Evolutionary conservation across 768 basidiomycete genomes (phyloP).

Genomic region (Paxillus involutus): DNA sequence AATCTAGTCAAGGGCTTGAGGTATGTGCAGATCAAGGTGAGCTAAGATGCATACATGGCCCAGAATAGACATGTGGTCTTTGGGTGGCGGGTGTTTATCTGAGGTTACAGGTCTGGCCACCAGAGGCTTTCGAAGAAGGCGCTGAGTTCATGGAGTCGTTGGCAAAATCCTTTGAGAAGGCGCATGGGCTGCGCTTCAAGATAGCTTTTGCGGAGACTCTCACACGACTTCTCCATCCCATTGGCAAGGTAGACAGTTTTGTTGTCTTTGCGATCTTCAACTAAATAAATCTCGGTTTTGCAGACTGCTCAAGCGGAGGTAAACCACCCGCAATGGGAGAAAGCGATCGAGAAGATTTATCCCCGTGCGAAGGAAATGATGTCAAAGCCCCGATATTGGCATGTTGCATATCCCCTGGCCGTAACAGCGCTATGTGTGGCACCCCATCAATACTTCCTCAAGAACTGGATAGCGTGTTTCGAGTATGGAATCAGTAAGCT

Average conservation of each 20-base stretch:
- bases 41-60: constrained; percentile 2
- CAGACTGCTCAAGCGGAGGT: constrained; percentile 95
- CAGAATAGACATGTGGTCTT: background rate
- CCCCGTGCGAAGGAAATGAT: constrained; percentile 85
- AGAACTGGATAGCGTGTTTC: constrained; percentile 76
- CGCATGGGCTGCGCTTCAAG: constrained; percentile 83
- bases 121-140: constrained; percentile 89
- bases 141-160: constrained; percentile 87
- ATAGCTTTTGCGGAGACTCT: constrained; percentile 83
- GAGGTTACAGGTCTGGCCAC: constrained; percentile 77
- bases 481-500: constrained; percentile 73
- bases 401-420: constrained; percentile 79
- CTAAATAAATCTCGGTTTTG: constrained; percentile 1
- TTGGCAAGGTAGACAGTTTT: constrained; percentile 65
- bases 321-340: constrained; percentile 93
- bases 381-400: constrained; percentile 88
- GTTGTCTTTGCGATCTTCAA: background rate
- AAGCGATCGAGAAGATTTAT: constrained; percentile 82
- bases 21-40: constrained; percentile 80
- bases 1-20: constrained; percentile 79
- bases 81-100: background rate
- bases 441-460: constrained; percentile 80
- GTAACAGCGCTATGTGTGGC: constrained; percentile 86
- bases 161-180: constrained; percentile 78
- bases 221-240: constrained; percentile 75